Evolutionary conservation across 768 basidiomycete genomes (phyloP).

Genomic region (Royoungia palumana): DNA sequence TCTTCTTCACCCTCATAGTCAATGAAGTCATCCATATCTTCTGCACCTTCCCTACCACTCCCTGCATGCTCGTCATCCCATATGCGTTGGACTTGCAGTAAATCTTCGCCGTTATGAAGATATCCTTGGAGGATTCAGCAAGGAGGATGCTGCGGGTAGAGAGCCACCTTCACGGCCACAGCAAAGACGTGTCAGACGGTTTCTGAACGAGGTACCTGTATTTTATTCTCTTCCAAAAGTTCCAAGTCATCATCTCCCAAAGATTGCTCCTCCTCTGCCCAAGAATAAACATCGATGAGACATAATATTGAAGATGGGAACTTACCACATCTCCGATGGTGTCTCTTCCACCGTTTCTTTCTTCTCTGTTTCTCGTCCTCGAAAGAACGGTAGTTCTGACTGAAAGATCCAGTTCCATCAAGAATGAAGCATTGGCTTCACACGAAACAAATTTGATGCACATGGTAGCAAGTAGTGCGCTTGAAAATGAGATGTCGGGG

Average conservation of each 20-base stretch:
- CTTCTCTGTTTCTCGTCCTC: constrained; percentile 54
- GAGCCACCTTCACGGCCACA: constrained; percentile 73
- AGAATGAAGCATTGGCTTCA: too few species aligned
- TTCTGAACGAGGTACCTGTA: constrained; percentile 75
- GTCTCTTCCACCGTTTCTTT: constrained; percentile 64
- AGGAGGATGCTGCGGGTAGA: constrained; percentile 58
- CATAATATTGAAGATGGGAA: constrained; percentile 8
- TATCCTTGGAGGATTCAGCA: constrained; percentile 79
- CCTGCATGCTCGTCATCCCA: constrained; percentile 77
- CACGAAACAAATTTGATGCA: too few species aligned
- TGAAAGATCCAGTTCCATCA: too few species aligned
- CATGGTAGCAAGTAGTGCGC: too few species aligned
- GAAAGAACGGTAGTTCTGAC: too few species aligned
- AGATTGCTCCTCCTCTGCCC: constrained; percentile 50
- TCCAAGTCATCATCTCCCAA: constrained; percentile 90
- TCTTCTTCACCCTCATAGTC: constrained; percentile 80
- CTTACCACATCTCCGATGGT: constrained; percentile 54
- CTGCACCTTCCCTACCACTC: constrained; percentile 48
- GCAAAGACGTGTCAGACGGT: constrained; percentile 70
- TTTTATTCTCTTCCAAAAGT: constrained; percentile 77
- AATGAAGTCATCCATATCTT: constrained; percentile 72
- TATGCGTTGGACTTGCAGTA: constrained; percentile 51
- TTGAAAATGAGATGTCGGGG: too few species aligned
- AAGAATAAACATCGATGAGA: constrained; percentile 10
- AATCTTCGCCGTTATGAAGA: constrained; percentile 51